Evolutionary conservation across 768 basidiomycete genomes (phyloP).

Genomic region (Lentinula detonsa): DNA sequence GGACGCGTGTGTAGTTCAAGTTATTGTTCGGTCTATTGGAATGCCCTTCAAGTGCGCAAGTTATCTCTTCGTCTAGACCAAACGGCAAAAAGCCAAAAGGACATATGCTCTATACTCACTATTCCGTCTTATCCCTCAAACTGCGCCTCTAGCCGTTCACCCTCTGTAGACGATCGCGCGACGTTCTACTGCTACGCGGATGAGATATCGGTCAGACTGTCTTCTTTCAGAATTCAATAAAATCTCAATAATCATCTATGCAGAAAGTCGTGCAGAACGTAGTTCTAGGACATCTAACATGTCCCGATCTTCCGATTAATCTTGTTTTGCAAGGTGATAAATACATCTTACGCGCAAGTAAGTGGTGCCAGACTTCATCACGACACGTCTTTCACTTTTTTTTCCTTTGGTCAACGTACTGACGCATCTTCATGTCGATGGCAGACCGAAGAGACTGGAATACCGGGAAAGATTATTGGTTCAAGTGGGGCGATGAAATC

Average conservation of each 20-base stretch:
- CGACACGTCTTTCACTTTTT: not conserved
- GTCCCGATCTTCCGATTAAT: not conserved
- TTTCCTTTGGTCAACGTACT: not conserved
- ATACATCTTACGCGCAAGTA: not conserved
- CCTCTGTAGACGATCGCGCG: not conserved
- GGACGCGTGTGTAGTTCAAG: slow-evolving; percentile 1
- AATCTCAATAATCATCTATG: not conserved
- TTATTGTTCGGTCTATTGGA: not conserved
- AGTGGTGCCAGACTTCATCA: not conserved
- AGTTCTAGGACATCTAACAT: not conserved
- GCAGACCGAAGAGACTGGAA: not conserved
- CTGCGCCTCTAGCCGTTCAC: not conserved
- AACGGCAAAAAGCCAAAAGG: too few species aligned
- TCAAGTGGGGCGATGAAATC: not conserved
- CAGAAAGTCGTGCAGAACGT: not conserved
- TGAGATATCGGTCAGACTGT: not conserved
- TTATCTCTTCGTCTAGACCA: not conserved
- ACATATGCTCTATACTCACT: not conserved
- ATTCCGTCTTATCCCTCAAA: too few species aligned
- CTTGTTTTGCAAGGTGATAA: not conserved
- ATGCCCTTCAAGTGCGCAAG: not conserved
- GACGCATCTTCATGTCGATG: not conserved
- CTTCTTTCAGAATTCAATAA: too few species aligned
- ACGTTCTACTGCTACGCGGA: slow-evolving; percentile 1
- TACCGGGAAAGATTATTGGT: not conserved